Percentiles rank a stretch among this genome's conserved stretches.
These are phyloP conservation scores for Tuber indicum DNA, from an alignment of 495 filamentous ascomycete genomes.

Conservation along the genomic window DNA sequence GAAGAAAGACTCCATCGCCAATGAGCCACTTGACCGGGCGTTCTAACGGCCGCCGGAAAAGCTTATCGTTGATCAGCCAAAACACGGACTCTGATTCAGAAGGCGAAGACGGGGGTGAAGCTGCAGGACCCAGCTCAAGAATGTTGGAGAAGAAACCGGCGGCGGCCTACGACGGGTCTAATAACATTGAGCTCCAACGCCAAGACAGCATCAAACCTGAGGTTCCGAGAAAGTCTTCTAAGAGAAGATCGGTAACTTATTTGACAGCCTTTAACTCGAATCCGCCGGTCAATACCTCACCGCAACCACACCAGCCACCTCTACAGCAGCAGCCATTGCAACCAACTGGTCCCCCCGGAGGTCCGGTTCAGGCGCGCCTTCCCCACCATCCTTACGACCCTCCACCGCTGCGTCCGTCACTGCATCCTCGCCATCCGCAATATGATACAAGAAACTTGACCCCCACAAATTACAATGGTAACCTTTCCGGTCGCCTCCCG, in stretches of 20 bases:
- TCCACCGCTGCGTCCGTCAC: conserved; percentile 29
- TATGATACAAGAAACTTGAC: conserved; percentile 26
- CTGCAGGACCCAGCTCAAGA: conserved; percentile 30
- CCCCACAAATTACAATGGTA: conserved; percentile 4
- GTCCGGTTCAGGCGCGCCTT: conserved; percentile 27
- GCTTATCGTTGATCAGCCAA: conserved; percentile 38
- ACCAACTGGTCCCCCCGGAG: conserved; percentile 36
- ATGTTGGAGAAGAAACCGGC: conserved; percentile 38
- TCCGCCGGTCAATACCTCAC: conserved; percentile 27
- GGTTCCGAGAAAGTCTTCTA: conserved; percentile 59
- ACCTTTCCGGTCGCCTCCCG: conserved; percentile 25
- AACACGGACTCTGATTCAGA: conserved; percentile 33
- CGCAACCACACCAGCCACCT: conserved; percentile 31
- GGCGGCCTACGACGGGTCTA: conserved; percentile 4
- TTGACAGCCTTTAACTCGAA: conserved; percentile 30
- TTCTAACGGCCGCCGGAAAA: conserved; percentile 46
- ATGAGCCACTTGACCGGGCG: conserved; percentile 54
- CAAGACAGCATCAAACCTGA: conserved; percentile 43
- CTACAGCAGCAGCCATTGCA: conserved; percentile 35
- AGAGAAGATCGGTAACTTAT: conserved; percentile 44
- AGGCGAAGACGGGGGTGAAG: conserved; percentile 23
- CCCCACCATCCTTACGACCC: conserved; percentile 36
- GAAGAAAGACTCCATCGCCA: conserved; percentile 47
- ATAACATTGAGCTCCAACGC: conserved; percentile 29
- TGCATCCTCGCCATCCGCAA: conserved; percentile 24